Base-by-base conservation (phyloP, 2,329 filamentous ascomycete genomes). In the Pseudogymnoascus sp. region DNA sequence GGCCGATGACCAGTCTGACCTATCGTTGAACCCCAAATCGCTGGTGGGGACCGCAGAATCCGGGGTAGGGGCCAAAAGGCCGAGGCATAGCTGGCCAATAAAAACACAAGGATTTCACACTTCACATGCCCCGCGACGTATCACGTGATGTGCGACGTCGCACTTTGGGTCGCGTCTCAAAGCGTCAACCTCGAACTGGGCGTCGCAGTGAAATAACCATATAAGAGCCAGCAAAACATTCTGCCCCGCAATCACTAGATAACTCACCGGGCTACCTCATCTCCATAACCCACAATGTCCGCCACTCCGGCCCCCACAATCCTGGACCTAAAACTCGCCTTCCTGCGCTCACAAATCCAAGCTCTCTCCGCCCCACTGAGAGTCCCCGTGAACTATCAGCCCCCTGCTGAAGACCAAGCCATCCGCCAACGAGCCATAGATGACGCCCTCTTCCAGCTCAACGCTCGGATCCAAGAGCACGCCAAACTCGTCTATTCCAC, bases 401-500 rank as follows among this genome's bases (percentile, higher is more conserved):
- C 35, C 74, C 65, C 72, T 19, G 71, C 75, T 26, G 72, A 69
- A 28, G 75, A 75, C 19, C 65, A 68, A 21, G 57, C 77, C 17
- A 23, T 76, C 78, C 13, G 76, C 19, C 70, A 79, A 21, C 79
- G 78, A 64, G 74, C 78, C 19, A 75, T 87, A 63, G 82, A 86
- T 68, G 83, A 87, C 65, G 83, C 79, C 11, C 72, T 87, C 4
- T 76, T 78, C 67, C 80, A 79, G 42, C 77, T 89, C 11, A 89
- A 89, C 71, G 82, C 85, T 65, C 76, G 80, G 15, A 75, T 90
- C 13, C 81, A 83, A 67, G 85, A 87, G 68, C 88, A 91, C 72
- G 81, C 81, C 31, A 83, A 83, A 36, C 81, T 85, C 63, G 85
- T 85, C 4, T 90, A 90, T 72, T 82, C 85, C 15, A 82, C 86